phyloP scores from a whole-genome alignment of 1,139 yeast species.

The Candida frijolesensis region DNA sequence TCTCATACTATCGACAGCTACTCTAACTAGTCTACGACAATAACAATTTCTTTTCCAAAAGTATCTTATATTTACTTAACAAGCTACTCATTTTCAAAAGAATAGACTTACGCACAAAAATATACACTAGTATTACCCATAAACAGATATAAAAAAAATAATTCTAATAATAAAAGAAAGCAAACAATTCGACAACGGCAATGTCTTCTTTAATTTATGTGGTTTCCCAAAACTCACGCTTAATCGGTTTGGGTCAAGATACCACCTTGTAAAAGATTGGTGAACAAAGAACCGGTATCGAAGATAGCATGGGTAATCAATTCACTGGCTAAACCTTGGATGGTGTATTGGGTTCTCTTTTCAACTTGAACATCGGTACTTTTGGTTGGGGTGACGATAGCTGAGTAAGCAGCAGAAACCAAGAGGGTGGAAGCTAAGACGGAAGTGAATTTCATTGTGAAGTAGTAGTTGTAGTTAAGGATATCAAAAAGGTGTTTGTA shows the following conservation, averaged over 20 bases:
- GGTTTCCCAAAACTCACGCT: background rate
- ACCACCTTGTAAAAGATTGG: conserved; percentile 5
- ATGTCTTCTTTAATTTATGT: background rate
- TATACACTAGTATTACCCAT: background rate
- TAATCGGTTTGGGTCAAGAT: conserved; percentile 6
- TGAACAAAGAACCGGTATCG: conserved; percentile 6
- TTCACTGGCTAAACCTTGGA: conserved; percentile 7
- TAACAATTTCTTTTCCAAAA: background rate
- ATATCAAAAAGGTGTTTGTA: background rate
- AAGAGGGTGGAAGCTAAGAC: conserved; percentile 7
- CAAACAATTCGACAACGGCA: background rate
- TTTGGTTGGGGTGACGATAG: conserved; percentile 6
- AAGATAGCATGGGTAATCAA: conserved; percentile 5
- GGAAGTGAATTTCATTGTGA: conserved; percentile 5
- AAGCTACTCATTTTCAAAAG: background rate
- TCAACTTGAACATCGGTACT: conserved; percentile 2
- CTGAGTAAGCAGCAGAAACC: conserved; percentile 5
- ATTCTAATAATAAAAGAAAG: background rate
- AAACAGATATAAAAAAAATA: background rate
- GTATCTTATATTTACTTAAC: background rate
- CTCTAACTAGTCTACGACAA: background rate
- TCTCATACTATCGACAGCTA: background rate
- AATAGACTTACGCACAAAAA: background rate
- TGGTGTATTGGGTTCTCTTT: conserved; percentile 6
- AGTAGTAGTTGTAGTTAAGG: background rate